Base-by-base conservation (phyloP, 2,329 filamentous ascomycete species). In the Diaporthe caulivora region DNA sequence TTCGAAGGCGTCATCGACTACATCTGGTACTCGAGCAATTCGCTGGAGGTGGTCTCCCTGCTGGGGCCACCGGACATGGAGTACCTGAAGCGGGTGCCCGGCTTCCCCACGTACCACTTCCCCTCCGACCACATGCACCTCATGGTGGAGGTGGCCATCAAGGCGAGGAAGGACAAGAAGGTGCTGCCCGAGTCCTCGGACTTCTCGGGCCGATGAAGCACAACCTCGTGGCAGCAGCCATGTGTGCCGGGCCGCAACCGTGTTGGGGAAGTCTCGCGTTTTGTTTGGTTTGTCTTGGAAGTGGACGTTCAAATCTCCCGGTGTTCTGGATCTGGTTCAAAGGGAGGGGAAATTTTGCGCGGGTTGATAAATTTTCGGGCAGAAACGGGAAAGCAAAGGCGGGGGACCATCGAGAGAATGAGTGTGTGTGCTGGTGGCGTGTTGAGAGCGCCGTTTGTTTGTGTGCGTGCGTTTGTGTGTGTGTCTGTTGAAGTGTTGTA, bases 11-110 rank as follows among this genome's bases (percentile, higher is more conserved):
- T 97, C 72, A 93, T 99, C 77, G 97, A 99, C 82, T 98, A 98
- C 83, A 95, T 99, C 79, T 98, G 95, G 95, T 99, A 97, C 84
- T 95, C 95, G 72, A 96, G 95, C 73, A 98, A 97, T 82, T 92
- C 93, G 29, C 87, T 98, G 57, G 94, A 97, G 80, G 93, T 97
- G 31, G 92, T 94, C 24, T 93, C 93, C 70, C 84, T 98, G 70
- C 91, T 98, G 5, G 95, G 95, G 40, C 93, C 96, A 55, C 94
- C 97, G 2, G 95, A 98, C 81, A 90, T 92, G 76, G 90, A 94
- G 37, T 97, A 97, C 81, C 90, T 98, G 73, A 93, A 94, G 82
- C 90, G 92, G 69, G 94, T 98, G 34, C 95, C 95, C 4, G 95
- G 95, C 0, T 98, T 98, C 84, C 95, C 95, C 26, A 95, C 97